Evolutionary conservation across 345 rosid genomes (phyloP).

Genomic region (Ricinus communis): DNA sequence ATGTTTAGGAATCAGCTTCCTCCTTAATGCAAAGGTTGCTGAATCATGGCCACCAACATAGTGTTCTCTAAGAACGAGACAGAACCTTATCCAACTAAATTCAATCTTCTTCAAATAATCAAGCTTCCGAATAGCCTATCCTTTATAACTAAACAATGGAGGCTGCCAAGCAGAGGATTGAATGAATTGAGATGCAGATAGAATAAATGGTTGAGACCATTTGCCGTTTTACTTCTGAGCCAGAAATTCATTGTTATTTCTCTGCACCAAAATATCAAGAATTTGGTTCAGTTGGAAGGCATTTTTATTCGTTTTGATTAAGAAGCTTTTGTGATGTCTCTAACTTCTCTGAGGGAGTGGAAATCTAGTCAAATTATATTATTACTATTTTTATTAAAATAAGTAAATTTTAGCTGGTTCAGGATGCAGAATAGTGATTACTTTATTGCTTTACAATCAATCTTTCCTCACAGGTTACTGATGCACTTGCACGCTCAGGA

Average conservation of each 20-base stretch:
- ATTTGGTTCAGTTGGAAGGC: too few species aligned
- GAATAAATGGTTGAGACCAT: too few species aligned
- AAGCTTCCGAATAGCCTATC: neutral
- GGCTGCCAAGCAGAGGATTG: too few species aligned
- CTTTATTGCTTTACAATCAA: constrained; percentile 3
- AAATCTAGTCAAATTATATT: neutral
- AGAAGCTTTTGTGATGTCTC: neutral
- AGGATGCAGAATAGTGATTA: neutral
- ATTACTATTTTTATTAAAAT: neutral
- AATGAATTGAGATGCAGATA: too few species aligned
- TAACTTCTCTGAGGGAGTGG: neutral
- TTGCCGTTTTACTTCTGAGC: neutral
- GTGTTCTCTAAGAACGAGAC: neutral
- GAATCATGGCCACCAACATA: neutral
- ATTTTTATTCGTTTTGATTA: neutral
- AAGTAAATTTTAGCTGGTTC: neutral
- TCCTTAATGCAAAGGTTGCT: neutral
- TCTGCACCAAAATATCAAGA: neutral
- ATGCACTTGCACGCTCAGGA: constrained; percentile 74
- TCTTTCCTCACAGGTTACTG: constrained; percentile 58
- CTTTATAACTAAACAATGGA: neutral
- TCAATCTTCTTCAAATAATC: neutral
- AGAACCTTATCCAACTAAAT: neutral
- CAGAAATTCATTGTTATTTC: neutral
- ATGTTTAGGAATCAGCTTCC: neutral